Evolutionary conservation across 768 basidiomycete species (phyloP).

Genomic region (Macrolepiota dolichaula): DNA sequence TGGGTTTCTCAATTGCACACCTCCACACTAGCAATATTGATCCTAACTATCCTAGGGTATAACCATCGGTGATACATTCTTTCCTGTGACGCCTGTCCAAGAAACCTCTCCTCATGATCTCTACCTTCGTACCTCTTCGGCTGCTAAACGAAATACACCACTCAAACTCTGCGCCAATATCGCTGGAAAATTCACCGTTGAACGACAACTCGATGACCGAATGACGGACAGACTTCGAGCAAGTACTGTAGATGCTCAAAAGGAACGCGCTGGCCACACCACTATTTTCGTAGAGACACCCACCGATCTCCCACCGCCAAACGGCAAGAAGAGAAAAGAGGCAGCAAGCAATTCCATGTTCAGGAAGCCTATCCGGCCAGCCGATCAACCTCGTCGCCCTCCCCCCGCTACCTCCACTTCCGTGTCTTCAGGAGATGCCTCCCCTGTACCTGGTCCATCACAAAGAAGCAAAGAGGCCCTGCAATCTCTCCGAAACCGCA

Average conservation of each 20-base stretch:
- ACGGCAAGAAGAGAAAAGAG: slow-evolving; percentile 38
- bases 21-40: neutral
- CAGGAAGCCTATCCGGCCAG: slow-evolving; percentile 33
- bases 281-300: slow-evolving; percentile 48
- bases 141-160: slow-evolving; percentile 56
- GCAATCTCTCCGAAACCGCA: slow-evolving; percentile 31
- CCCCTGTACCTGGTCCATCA: slow-evolving; percentile 24
- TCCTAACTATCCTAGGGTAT: slow-evolving; percentile 45
- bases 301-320: slow-evolving; percentile 31
- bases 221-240: slow-evolving; percentile 44
- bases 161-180: slow-evolving; percentile 75
- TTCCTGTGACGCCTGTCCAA: slow-evolving; percentile 48
- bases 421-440: slow-evolving; percentile 16
- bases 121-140: slow-evolving; percentile 61
- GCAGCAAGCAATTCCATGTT: slow-evolving; percentile 28
- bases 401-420: slow-evolving; percentile 24
- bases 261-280: slow-evolving; percentile 39
- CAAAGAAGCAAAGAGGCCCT: slow-evolving; percentile 14
- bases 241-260: slow-evolving; percentile 40
- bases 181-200: slow-evolving; percentile 67
- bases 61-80: slow-evolving; percentile 62
- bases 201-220: slow-evolving; percentile 51
- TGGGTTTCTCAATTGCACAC: slow-evolving; percentile 30
- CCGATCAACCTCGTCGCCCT: slow-evolving; percentile 22
- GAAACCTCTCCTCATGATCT: slow-evolving; percentile 68